These are phyloP conservation scores for Pseudogymnoascus destructans DNA, from an alignment of 2,329 filamentous ascomycete species.

Conservation along the genomic window DNA sequence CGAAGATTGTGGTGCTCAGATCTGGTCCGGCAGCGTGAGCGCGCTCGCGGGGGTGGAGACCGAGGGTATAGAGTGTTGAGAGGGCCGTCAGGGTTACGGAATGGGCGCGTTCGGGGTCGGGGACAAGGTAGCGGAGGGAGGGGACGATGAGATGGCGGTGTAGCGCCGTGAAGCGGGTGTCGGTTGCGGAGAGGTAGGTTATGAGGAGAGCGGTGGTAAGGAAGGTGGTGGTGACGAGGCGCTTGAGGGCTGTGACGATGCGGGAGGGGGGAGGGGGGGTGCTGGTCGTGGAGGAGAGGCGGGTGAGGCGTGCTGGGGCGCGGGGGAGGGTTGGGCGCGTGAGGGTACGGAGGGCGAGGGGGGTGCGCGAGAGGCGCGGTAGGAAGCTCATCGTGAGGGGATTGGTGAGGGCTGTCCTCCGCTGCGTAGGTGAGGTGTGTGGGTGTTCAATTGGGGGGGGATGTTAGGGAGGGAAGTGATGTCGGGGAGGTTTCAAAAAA, in stretches of 20 bases:
- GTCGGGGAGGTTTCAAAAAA: neutral
- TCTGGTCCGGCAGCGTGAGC: conserved; percentile 31
- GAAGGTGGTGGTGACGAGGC: conserved; percentile 40
- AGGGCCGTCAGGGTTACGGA: conserved; percentile 60
- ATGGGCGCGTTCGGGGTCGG: conserved; percentile 86
- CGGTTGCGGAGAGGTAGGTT: conserved; percentile 57
- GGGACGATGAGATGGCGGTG: conserved; percentile 58
- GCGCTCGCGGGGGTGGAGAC: conserved; percentile 72
- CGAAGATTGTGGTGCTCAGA: conserved; percentile 51
- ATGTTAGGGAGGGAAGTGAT: neutral
- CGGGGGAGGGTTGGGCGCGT: neutral
- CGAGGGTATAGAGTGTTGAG: conserved; percentile 58
- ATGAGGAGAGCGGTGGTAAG: conserved; percentile 34
- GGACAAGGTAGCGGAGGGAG: conserved; percentile 49
- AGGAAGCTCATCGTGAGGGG: neutral
- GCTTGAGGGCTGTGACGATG: conserved; percentile 33
- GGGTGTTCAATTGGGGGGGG: neutral
- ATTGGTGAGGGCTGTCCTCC: neutral
- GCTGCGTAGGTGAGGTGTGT: neutral
- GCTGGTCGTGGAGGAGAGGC: neutral
- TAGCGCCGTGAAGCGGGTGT: conserved; percentile 52
- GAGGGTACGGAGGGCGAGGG: neutral
- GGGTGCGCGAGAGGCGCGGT: neutral
- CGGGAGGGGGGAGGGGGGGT: neutral
- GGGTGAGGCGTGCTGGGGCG: neutral